Evolutionary conservation across 495 filamentous ascomycete genomes (phyloP).

Genomic region (Lichina pygmaea): DNA sequence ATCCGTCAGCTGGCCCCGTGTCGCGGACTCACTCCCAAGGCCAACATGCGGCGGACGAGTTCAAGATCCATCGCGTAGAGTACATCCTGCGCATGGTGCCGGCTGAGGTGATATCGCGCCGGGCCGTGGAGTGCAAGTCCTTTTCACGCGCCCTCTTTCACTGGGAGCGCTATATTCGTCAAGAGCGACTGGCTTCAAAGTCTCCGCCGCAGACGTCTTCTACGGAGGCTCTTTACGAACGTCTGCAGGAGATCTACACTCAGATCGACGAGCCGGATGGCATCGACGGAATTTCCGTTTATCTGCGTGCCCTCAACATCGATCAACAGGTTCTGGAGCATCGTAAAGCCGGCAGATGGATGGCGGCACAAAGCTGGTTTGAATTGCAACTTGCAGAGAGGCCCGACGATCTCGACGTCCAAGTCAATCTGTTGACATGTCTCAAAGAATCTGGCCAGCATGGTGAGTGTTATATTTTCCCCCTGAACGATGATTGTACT

Average conservation of each 20-base stretch:
- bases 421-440: constrained; percentile 64
- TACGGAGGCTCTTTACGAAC: constrained; percentile 35
- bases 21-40: constrained; percentile 10
- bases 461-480: constrained; percentile 20
- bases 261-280: constrained; percentile 96
- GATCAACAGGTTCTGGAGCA: constrained; percentile 85
- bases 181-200: constrained; percentile 18
- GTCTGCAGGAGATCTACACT: constrained; percentile 77
- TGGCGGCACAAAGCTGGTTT: constrained; percentile 95
- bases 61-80: constrained; percentile 34
- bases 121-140: constrained; percentile 76
- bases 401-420: constrained; percentile 47
- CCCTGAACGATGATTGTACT: constrained; percentile 4
- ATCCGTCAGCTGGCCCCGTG: constrained; percentile 13
- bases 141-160: constrained; percentile 80
- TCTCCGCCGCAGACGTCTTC: constrained; percentile 14
- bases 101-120: constrained; percentile 54
- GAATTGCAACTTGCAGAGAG: constrained; percentile 59
- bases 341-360: constrained; percentile 82
- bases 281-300: constrained; percentile 74
- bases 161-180: constrained; percentile 73
- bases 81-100: constrained; percentile 42
- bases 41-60: constrained; percentile 14
- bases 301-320: constrained; percentile 53
- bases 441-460: constrained; percentile 81